Evolutionary conservation across 2,329 filamentous ascomycete genomes (phyloP), one percentile per base, ranked within the genome.

Genomic region (Hymenoscyphus linearis): DNA sequence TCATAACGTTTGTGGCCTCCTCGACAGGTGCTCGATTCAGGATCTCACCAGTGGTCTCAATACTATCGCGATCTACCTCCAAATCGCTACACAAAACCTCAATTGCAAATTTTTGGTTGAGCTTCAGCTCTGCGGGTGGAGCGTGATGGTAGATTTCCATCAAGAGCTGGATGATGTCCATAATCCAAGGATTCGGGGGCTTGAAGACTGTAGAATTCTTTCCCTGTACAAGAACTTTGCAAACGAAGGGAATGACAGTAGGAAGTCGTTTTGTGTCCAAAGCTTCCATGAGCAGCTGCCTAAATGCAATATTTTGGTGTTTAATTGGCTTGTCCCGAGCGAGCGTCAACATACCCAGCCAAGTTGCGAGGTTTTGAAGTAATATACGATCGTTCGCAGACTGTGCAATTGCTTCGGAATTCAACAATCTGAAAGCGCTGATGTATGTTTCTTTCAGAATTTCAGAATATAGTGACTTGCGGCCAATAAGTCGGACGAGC

Each of bases 41-140:
- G 60, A 99, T 95, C 71, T 93, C 88, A 25, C 89, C 87, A 0
- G 93, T 91, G 0, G 93, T 91, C 68, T 96, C 89, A 64, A 98
- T 92, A 62, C 84, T 88, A 76, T 96, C 96, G 75, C 96, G 89
- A 65, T 98, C 92, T n/a, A 98, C 80, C 59, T 88, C 88, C 16
- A 99, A 79, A 13, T 93, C 93, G 73, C 96, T 96, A 79, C 93
- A 99, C 26, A 99, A 82, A 27, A 99, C 93, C 75, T 99, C 95
- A 61, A 99, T 98, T 75, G 99, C 95, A 69, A 99, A 99, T 70
- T 98, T 99, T 57, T 96, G 86, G 68, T 98, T 98, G 40, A 99
- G 83, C 74, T 98, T 98, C 60, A 99, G 79, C 69, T 97, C 93
- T 10, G 44, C 35, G 36, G 54, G 54, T 16, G 35, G 16, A 14